A percentile compares a stretch with the other conserved stretches of the same genome.
These are phyloP conservation scores for Iris pallida DNA, from an alignment of 116 monocot genomes.

Conservation along the genomic window DNA sequence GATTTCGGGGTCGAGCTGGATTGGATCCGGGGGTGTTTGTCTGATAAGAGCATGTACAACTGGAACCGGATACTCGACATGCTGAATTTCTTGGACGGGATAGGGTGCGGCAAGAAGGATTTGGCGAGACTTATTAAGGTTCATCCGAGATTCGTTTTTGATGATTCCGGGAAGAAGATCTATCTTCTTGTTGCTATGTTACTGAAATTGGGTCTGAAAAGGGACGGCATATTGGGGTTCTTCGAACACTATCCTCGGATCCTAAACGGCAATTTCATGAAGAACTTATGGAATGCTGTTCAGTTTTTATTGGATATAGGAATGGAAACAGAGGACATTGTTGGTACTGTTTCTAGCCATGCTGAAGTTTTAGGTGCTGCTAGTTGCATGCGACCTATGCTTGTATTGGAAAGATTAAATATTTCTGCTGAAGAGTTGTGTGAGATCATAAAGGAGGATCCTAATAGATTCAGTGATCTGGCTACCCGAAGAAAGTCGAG, in stretches of 20 bases:
- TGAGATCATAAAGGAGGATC: conserved; percentile 57
- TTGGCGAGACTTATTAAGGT: conserved; percentile 45
- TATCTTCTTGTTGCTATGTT: conserved; percentile 55
- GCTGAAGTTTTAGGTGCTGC: conserved; percentile 54
- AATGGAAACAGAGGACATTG: conserved; percentile 44
- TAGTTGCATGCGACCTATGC: conserved; percentile 27
- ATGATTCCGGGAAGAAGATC: conserved; percentile 80
- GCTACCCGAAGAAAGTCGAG: conserved; percentile 30
- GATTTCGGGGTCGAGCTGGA: conserved; percentile 54
- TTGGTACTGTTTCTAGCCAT: conserved; percentile 41
- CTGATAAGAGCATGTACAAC: conserved; percentile 53
- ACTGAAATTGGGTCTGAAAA: conserved; percentile 62
- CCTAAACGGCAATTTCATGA: conserved; percentile 47
- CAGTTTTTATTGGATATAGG: conserved; percentile 57
- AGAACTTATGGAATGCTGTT: conserved; percentile 47
- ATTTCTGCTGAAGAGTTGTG: conserved; percentile 34
- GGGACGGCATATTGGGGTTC: conserved; percentile 32
- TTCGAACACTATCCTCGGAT: conserved; percentile 57
- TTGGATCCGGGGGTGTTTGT: conserved; percentile 58
- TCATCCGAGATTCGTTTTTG: conserved; percentile 69
- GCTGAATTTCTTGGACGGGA: conserved; percentile 54
- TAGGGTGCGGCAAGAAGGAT: conserved; percentile 43
- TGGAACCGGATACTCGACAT: conserved; percentile 64
- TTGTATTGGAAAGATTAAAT: conserved; percentile 37
- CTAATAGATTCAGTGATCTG: conserved; percentile 43